Evolutionary conservation across 345 rosid genomes (phyloP).

Genomic region (Linum tenue): DNA sequence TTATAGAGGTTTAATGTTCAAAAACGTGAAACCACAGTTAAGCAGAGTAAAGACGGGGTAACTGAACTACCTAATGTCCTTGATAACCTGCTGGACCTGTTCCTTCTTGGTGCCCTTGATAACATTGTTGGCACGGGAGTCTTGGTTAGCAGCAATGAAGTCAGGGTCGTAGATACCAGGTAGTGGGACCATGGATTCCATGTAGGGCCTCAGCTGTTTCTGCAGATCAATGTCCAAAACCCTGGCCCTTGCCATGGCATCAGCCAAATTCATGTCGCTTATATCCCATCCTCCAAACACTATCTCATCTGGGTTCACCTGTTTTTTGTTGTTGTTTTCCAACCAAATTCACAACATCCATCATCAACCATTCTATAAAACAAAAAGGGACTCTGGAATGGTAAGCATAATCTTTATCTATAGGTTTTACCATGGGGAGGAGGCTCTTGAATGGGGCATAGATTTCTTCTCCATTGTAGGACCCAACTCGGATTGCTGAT

Average conservation of each 20-base stretch:
- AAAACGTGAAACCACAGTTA: too few relatives aligned
- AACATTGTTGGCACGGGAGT: conserved; percentile 77
- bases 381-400: not conserved
- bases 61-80: conserved; percentile 64
- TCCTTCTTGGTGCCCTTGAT: conserved; percentile 83
- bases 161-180: conserved; percentile 86
- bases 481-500: conserved; percentile 82
- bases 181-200: conserved; percentile 89
- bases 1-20: too few relatives aligned
- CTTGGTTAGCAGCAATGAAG: conserved; percentile 97
- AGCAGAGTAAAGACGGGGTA: too few relatives aligned
- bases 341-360: not conserved
- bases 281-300: conserved; percentile 99
- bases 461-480: conserved; percentile 93
- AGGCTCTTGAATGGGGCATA: conserved; percentile 97
- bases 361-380: not conserved
- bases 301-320: conserved; percentile 89
- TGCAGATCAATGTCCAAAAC: conserved; percentile 89
- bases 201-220: conserved; percentile 87
- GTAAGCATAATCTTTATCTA: not conserved
- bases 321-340: conserved; percentile 1
- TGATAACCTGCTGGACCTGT: conserved; percentile 65
- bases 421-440: conserved; percentile 67
- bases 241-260: conserved; percentile 89
- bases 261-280: conserved; percentile 90